Evolutionary conservation across 352 stramenopile genomes (phyloP), one percentile per base, ranked within the genome.

Genomic region (Globisporangium sylvaticum): DNA sequence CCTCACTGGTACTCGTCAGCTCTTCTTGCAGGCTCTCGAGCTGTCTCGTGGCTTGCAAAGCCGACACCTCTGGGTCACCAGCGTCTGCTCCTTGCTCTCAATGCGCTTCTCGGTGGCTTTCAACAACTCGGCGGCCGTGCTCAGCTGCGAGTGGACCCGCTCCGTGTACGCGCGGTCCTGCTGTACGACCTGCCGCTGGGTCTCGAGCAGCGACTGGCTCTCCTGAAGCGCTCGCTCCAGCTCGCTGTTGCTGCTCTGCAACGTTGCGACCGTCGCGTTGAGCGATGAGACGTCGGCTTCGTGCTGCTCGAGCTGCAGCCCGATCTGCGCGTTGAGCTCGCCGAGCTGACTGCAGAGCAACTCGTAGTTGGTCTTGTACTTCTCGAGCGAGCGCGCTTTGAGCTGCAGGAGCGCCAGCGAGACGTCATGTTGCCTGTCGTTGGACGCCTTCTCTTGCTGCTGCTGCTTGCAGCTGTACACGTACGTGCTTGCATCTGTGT

Each of bases 331-430:
- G 63, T 91, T 92, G 27, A 92, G 76, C 60, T 89, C 83, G 10
- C 73, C 72, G 46, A 92, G 46, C 56, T 92, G 83, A 8, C 79
- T 77, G 61, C 84, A 92, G 39, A 91, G 70, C 52, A 90, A 65
- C 64, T 92, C 81, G 69, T 92, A 92, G 77, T 89, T 92, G 70
- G 59, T 50, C 55, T 90, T 92, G 73, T 92, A 92, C 66, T 88
- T 88, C 42, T 80, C 72, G 54, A 92, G 72, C 20, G 78, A 69
- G 1, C 72, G 75, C 60, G 89, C 72, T 42, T 87, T 75, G 44
- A 89, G 70, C 39, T 81, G 75, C 32, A 90, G 12, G 18, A 62
- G 39, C n/a, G 39, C 54, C 8, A 63, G 14, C 14, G 62, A 31
- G 24, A 58, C 42, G n/a, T 65, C 60, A 10, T 61, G 20, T 9